phyloP scores from a whole-genome alignment of 192 early-diverging fungal species.

The Coemansia javaensis region DNA sequence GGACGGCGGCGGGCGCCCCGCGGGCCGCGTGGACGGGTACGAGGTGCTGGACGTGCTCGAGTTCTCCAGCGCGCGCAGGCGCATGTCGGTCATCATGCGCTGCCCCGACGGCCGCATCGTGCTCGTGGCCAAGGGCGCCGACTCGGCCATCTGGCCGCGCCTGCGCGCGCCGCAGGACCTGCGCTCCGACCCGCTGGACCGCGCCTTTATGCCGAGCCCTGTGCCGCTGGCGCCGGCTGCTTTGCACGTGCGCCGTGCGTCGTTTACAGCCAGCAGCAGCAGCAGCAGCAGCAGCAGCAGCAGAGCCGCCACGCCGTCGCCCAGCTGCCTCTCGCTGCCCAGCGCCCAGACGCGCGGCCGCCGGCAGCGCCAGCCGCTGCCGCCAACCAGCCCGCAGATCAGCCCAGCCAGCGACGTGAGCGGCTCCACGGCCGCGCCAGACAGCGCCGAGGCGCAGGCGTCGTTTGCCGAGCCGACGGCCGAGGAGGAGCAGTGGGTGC shows the following conservation, averaged over 20 bases:
- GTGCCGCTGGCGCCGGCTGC: no score
- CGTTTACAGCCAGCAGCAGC: no score
- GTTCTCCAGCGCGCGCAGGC: constrained; percentile 81
- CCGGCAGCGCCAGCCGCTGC: constrained; percentile 15
- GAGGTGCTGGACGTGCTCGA: constrained; percentile 73
- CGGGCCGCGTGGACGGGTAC: constrained; percentile 38
- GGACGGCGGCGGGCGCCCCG: no score
- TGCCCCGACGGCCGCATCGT: constrained; percentile 70
- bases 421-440: constrained; percentile 35
- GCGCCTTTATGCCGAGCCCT: constrained; percentile 28
- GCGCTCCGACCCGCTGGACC: constrained; percentile 14
- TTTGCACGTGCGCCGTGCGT: no score
- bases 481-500: constrained; percentile 62
- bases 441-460: constrained; percentile 16
- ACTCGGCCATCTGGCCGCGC: constrained; percentile 76
- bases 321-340: no score
- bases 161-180: constrained; percentile 24
- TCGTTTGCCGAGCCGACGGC: constrained; percentile 28
- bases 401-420: constrained; percentile 30
- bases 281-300: no score
- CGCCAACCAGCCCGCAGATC: constrained; percentile 39
- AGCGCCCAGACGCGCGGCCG: no score
- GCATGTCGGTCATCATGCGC: constrained; percentile 78
- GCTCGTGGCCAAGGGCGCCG: constrained; percentile 86
- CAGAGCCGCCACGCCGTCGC: no score